These are phyloP conservation scores for Closterium sp. DNA, from an alignment of 139 green algal genomes.

Conservation along the genomic window DNA sequence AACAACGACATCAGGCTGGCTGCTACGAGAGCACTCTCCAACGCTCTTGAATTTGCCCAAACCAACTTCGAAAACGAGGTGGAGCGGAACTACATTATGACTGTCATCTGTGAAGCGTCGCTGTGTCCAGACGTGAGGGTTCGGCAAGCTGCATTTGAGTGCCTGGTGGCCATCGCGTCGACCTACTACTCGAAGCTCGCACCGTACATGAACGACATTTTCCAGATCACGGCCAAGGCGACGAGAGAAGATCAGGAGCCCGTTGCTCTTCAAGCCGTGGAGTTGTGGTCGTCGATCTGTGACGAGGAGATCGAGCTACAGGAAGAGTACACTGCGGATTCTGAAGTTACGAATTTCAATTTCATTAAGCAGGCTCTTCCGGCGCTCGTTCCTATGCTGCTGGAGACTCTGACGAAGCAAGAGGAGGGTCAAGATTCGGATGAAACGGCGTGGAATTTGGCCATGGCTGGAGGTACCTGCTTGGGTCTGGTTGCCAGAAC, in stretches of 20 bases:
- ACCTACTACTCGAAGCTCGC: slow-evolving; percentile 91
- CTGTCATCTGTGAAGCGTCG: slow-evolving; percentile 78
- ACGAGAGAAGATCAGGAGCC: slow-evolving; percentile 84
- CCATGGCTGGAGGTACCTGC: slow-evolving; percentile 87
- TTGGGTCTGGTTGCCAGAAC: slow-evolving; percentile 77
- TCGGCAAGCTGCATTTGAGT: slow-evolving; percentile 85
- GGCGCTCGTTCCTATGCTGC: slow-evolving; percentile 85
- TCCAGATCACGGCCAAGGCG: slow-evolving; percentile 83
- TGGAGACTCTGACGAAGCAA: slow-evolving; percentile 96
- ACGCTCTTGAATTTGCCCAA: slow-evolving; percentile 92
- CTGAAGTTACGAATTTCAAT: slow-evolving; percentile 66
- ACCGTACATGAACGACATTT: slow-evolving; percentile 94
- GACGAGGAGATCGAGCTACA: slow-evolving; percentile 75
- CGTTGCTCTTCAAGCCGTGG: slow-evolving; percentile 89
- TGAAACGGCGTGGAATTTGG: slow-evolving; percentile 86
- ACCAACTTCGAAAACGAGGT: slow-evolving; percentile 91
- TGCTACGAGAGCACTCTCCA: slow-evolving; percentile 84
- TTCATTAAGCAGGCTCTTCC: slow-evolving; percentile 82
- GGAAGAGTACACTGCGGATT: slow-evolving; percentile 65
- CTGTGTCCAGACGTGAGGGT: slow-evolving; percentile 64
- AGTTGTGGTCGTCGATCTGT: slow-evolving; percentile 90
- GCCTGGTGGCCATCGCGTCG: slow-evolving; percentile 82
- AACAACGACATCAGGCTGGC: slow-evolving; percentile 78
- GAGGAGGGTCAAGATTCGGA: slow-evolving; percentile 86
- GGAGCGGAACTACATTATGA: slow-evolving; percentile 97